These are phyloP conservation scores for Mucuna pruriens DNA, from an alignment of 306 rosid genomes.

Conservation along the genomic window DNA sequence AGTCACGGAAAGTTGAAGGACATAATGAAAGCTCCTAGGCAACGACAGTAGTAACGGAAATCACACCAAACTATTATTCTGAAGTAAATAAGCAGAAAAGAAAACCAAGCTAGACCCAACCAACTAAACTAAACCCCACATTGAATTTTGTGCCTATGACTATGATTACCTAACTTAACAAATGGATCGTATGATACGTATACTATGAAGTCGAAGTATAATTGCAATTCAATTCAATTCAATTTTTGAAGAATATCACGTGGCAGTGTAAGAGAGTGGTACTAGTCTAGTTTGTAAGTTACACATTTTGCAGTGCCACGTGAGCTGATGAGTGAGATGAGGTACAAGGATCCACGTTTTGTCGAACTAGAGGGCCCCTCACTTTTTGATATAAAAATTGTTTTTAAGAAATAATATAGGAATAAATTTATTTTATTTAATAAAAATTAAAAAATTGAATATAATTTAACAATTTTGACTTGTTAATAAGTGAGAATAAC, in stretches of 20 bases:
- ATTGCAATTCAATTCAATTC: background rate
- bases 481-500: too few species aligned
- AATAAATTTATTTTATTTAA: too few species aligned
- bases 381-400: too few species aligned
- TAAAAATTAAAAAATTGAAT: too few species aligned
- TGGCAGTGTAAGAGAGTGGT: background rate
- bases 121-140: constrained; percentile 4
- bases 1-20: constrained; percentile 62
- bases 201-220: background rate
- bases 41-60: constrained; percentile 48
- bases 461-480: too few species aligned
- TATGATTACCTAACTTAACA: constrained; percentile 2
- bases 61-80: constrained; percentile 47
- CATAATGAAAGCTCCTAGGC: constrained; percentile 52
- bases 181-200: background rate
- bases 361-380: too few species aligned
- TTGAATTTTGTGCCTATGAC: constrained; percentile 21
- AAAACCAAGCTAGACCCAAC: background rate
- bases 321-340: background rate
- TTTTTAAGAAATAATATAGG: too few species aligned
- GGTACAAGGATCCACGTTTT: background rate
- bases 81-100: constrained; percentile 22
- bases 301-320: background rate
- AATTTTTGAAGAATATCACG: background rate
- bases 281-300: too few species aligned